Base-by-base conservation (phyloP, 805 yeast species). In the Ogataea methylovora region DNA sequence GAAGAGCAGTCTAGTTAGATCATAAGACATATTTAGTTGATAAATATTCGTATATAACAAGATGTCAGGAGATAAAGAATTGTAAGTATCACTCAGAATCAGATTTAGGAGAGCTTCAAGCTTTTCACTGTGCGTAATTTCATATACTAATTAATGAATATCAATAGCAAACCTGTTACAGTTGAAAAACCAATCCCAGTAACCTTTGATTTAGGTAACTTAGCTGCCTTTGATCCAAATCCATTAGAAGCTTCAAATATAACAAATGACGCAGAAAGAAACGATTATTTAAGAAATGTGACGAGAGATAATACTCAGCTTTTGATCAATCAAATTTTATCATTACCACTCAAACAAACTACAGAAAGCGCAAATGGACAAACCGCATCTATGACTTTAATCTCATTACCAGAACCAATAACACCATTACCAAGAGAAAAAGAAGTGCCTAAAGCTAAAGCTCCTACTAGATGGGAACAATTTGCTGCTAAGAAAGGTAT, bases 401-500 rank as follows among this genome's bases (percentile, higher is more conserved):
- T 92, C 35, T 77, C 72, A 51, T 69, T 92, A 40, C 97, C 99
- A 23, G 86, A 75, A 36, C 94, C 96, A 17, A 60, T 71, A 12
- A 80, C 94, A 14, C 72, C 63, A 38, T 67, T 88, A 43, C 98
- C 99, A 36, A 74, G 99, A 69, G 99, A 92, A 59, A 92, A 92
- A 65, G 79, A 96, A 31, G 63, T 92, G 49, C 98, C 98, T 39
- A 88, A 87, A 63, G 78, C 84, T 35, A 92, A 85, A 66, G 81
- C 90, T 36, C 84, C 79, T 48, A 88, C 98, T 45, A 87, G 80
- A 65, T 92, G 99, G 99, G 96, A 92, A 65, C 73, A 73, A 54
- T 92, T 92, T 67, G 99, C 99, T 44, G 83, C 83, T 39, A 84
- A 76, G 71, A 92, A 92, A 65, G 97, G 97, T 52, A 92, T 92